Evolutionary conservation across 768 basidiomycete species (phyloP).

Genomic region (Tricholoma flavovirens): DNA sequence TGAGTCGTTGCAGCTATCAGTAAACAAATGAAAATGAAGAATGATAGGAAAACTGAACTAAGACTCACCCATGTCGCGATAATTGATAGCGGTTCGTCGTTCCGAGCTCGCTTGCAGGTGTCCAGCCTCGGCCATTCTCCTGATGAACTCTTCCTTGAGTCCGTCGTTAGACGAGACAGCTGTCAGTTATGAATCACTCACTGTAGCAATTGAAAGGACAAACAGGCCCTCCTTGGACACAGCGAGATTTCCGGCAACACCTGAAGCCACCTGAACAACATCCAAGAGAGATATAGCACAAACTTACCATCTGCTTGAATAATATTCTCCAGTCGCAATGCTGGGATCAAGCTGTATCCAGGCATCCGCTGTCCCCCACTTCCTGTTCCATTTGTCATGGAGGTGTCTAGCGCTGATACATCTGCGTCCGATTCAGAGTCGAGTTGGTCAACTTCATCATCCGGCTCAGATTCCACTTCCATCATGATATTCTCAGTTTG

Average conservation of each 20-base stretch:
- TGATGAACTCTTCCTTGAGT: conserved; percentile 78
- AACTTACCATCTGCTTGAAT: conserved; percentile 68
- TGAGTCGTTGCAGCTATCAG: conserved; percentile 49
- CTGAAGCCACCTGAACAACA: conserved; percentile 24
- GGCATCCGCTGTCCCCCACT: conserved; percentile 40
- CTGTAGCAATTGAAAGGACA: conserved; percentile 71
- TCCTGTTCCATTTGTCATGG: conserved; percentile 19
- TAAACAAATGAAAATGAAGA: conserved; percentile 6
- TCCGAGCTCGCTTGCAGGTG: conserved; percentile 58
- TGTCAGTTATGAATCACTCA: conserved; percentile 25
- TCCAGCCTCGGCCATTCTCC: conserved; percentile 64
- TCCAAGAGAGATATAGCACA: conserved; percentile 4
- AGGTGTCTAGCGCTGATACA: conserved; percentile 25
- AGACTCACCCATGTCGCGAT: conserved; percentile 69
- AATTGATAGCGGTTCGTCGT: conserved; percentile 53
- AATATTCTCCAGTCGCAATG: conserved; percentile 66
- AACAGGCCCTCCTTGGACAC: conserved; percentile 75
- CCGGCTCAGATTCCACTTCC: conserved; percentile 39
- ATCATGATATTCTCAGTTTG: conserved; percentile 5
- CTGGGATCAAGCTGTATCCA: conserved; percentile 65
- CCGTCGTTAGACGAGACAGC: conserved; percentile 5
- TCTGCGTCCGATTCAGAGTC: conserved; percentile 49
- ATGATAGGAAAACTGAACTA: neutral
- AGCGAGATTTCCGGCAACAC: conserved; percentile 54
- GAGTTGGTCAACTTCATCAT: conserved; percentile 64